Conservation (phyloP, 2,329 filamentous ascomycete genomes). For the Colletotrichum cuscutae region DNA sequence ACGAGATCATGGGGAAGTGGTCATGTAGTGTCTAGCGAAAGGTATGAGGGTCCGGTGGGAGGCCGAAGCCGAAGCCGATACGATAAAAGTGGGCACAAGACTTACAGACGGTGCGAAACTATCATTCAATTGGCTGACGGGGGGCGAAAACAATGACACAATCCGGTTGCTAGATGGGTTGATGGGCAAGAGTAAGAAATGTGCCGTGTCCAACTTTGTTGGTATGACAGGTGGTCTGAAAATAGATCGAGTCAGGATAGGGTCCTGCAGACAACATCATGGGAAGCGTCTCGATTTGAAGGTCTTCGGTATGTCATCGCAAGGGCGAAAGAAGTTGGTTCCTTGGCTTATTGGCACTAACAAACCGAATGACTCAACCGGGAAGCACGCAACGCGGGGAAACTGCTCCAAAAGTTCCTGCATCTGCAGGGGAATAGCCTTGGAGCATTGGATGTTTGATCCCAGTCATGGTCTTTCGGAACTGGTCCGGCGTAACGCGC, state of each 20-base stretch:
- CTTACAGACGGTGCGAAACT: background rate
- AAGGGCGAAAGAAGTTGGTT: background rate
- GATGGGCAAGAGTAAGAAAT: background rate
- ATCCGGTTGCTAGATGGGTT: background rate
- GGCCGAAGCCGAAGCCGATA: background rate
- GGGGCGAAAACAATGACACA: background rate
- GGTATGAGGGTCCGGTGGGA: background rate
- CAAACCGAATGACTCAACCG: slow-evolving; percentile 18
- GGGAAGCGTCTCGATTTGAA: background rate
- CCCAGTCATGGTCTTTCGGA: background rate
- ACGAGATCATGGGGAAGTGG: background rate
- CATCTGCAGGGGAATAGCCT: slow-evolving; percentile 2
- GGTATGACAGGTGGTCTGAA: too few relatives aligned
- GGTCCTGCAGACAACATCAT: background rate
- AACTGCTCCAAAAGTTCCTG: slow-evolving; percentile 6
- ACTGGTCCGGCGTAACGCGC: background rate
- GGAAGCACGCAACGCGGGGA: slow-evolving; percentile 6
- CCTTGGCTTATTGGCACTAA: background rate
- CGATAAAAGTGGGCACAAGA: background rate
- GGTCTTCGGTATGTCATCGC: background rate
- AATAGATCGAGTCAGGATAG: background rate
- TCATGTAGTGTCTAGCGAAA: background rate
- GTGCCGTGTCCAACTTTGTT: too few relatives aligned
- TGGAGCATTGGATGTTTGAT: background rate
- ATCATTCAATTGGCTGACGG: slow-evolving; percentile 3